These are phyloP conservation scores for Globisporangium rhizosaccharum DNA, from an alignment of 352 stramenopile species.

Conservation along the genomic window DNA sequence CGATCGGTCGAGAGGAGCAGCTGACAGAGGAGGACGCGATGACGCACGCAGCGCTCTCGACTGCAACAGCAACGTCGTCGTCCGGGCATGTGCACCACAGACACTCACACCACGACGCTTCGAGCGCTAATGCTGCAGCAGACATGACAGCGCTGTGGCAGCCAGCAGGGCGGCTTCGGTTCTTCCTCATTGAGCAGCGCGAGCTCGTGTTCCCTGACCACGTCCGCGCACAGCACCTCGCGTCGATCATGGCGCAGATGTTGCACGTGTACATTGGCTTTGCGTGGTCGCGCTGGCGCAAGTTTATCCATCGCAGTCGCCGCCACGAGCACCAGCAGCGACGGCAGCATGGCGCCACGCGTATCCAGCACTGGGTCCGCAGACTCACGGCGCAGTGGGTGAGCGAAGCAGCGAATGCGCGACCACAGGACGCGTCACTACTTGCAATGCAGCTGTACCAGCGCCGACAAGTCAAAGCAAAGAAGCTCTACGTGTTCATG, in stretches of 20 bases:
- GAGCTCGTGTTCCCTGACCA: slow-evolving; percentile 37
- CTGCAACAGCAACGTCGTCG: neutral
- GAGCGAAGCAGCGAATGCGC: neutral
- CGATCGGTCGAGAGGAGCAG: slow-evolving; percentile 30
- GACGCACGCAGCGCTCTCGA: slow-evolving; percentile 2
- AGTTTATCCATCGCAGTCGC: slow-evolving; percentile 34
- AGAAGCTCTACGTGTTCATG: slow-evolving; percentile 42
- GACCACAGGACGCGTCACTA: slow-evolving; percentile 18
- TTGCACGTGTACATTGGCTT: slow-evolving; percentile 59
- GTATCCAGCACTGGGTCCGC: slow-evolving; percentile 44
- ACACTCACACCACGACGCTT: slow-evolving; percentile 1
- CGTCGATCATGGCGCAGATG: slow-evolving; percentile 46
- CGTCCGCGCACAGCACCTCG: slow-evolving; percentile 34
- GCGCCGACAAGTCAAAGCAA: slow-evolving; percentile 32
- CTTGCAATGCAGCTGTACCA: slow-evolving; percentile 41
- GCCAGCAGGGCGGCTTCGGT: slow-evolving; percentile 36
- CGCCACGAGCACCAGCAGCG: slow-evolving; percentile 25
- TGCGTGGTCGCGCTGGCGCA: slow-evolving; percentile 46
- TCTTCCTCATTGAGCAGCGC: slow-evolving; percentile 42
- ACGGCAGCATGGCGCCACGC: slow-evolving; percentile 14
- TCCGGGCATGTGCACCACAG: neutral
- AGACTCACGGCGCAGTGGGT: slow-evolving; percentile 14
- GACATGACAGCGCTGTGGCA: slow-evolving; percentile 22
- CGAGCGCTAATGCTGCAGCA: neutral
- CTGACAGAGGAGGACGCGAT: slow-evolving; percentile 46